These are phyloP conservation scores for Silene coronaria DNA, from an alignment of 179 eudicot genomes.

Conservation along the genomic window DNA sequence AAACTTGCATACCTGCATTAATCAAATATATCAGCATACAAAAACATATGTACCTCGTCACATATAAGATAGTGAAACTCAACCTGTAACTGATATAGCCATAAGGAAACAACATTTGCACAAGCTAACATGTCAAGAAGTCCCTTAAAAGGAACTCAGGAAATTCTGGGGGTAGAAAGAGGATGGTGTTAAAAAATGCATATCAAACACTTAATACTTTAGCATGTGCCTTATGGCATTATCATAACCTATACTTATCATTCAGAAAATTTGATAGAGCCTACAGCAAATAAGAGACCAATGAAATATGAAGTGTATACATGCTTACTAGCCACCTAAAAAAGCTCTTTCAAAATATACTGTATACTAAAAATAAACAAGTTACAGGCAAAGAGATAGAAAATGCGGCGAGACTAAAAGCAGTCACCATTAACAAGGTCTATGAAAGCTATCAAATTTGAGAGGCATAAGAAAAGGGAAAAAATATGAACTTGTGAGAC, in stretches of 20 bases:
- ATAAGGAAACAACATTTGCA: neutral
- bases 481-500: no score
- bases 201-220: no score
- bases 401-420: neutral
- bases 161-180: no score
- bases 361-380: neutral
- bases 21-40: neutral
- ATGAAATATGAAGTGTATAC: no score
- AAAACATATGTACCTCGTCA: neutral
- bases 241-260: no score
- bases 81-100: neutral
- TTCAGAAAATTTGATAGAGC: no score
- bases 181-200: no score
- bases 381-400: neutral
- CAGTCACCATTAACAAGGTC: neutral
- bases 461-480: no score
- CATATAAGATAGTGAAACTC: neutral
- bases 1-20: constrained; percentile 84
- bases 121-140: neutral
- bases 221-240: no score
- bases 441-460: no score
- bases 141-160: neutral
- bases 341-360: neutral
- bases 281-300: no score
- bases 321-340: neutral